phyloP scores from a whole-genome alignment of 306 rosid species.

The Pyrus bretschneideri region DNA sequence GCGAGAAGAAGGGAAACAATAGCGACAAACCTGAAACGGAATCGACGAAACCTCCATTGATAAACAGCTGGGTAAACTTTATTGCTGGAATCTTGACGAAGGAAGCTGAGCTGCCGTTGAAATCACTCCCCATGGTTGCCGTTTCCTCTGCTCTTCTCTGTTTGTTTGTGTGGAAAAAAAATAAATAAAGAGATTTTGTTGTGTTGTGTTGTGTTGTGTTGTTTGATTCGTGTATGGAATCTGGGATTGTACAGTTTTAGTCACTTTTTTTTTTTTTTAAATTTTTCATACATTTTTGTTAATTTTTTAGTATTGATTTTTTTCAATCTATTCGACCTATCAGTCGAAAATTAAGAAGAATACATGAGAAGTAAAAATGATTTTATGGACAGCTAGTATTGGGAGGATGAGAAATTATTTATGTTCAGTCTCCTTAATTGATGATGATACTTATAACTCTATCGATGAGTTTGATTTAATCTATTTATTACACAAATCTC shows the following conservation, averaged over 20 bases:
- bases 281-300: no score
- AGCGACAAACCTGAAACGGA: constrained; percentile 59
- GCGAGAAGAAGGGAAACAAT: neutral
- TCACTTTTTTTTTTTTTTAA: no score
- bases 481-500: no score
- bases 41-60: constrained; percentile 76
- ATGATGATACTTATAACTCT: no score
- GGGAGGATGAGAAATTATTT: no score
- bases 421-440: no score
- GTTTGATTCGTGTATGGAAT: neutral
- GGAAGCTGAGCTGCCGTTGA: constrained; percentile 13
- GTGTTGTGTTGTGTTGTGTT: neutral
- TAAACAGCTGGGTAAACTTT: constrained; percentile 87
- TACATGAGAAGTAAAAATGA: no score
- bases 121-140: constrained; percentile 30
- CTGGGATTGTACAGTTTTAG: neutral
- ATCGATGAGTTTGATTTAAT: no score
- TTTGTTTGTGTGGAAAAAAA: neutral
- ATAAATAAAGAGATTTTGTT: no score
- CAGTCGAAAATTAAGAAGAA: rapidly evolving
- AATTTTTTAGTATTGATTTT: no score
- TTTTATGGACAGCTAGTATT: no score
- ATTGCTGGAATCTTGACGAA: constrained; percentile 37
- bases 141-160: neutral
- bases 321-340: no score